Conservation (phyloP, 2,329 filamentous ascomycete species). For the Lasiodiplodia hormozganensis region DNA sequence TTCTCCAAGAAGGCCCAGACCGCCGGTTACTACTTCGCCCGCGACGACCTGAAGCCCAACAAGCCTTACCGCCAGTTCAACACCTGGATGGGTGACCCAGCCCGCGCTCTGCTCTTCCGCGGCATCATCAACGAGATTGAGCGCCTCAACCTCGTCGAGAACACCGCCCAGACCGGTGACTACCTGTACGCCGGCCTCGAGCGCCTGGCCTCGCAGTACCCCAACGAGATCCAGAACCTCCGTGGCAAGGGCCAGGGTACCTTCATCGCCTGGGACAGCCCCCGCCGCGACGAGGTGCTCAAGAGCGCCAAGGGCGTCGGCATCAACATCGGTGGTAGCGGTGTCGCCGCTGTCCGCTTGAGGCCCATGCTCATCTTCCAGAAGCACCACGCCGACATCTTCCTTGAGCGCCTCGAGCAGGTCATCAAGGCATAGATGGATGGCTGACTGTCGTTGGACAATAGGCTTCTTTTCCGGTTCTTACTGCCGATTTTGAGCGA, state of each 20-base stretch:
- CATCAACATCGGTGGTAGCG: slow-evolving; percentile 87
- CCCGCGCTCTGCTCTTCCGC: slow-evolving; percentile 82
- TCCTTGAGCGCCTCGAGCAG: slow-evolving; percentile 81
- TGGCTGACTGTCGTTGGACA: background rate
- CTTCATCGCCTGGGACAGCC: slow-evolving; percentile 91
- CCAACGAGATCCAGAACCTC: slow-evolving; percentile 80
- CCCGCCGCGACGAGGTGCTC: slow-evolving; percentile 79
- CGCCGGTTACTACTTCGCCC: slow-evolving; percentile 89
- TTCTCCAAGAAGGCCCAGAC: slow-evolving; percentile 97
- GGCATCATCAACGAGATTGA: slow-evolving; percentile 84
- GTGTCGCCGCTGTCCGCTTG: slow-evolving; percentile 75
- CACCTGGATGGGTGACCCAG: slow-evolving; percentile 96
- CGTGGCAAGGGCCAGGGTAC: slow-evolving; percentile 88
- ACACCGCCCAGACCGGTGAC: slow-evolving; percentile 78
- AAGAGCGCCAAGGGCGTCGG: slow-evolving; percentile 79
- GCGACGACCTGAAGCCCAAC: slow-evolving; percentile 81
- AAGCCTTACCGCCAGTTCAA: slow-evolving; percentile 97
- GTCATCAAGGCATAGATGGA: slow-evolving; percentile 60
- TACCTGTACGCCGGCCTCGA: slow-evolving; percentile 78
- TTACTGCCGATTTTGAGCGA: slow-evolving; percentile 6
- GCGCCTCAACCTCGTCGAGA: slow-evolving; percentile 75
- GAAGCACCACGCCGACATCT: slow-evolving; percentile 85
- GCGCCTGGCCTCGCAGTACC: slow-evolving; percentile 72
- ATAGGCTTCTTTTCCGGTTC: background rate
- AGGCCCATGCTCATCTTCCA: slow-evolving; percentile 93